These are phyloP conservation scores for Termitomyces sp. DNA, from an alignment of 768 basidiomycete genomes.

Conservation along the genomic window DNA sequence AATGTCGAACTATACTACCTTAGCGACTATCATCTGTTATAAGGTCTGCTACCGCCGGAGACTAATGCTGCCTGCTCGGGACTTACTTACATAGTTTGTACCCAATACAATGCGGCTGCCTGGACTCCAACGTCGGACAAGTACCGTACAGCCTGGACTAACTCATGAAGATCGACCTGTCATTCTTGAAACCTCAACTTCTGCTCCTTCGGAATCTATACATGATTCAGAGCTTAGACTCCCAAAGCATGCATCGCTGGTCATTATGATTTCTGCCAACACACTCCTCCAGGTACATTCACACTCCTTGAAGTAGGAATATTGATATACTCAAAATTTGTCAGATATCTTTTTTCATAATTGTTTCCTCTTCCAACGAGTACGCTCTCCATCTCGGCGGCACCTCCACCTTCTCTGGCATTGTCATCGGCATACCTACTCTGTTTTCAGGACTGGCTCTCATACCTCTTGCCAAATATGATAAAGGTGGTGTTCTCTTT, in stretches of 20 bases:
- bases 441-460: conserved; percentile 56
- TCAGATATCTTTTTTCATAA: conserved; percentile 66
- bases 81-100: too few relatives aligned
- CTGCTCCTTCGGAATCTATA: background rate
- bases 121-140: background rate
- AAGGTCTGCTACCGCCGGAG: too few relatives aligned
- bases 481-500: conserved; percentile 42
- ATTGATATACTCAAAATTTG: background rate
- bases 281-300: conserved; percentile 19
- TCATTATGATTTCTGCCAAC: conserved; percentile 42
- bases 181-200: background rate
- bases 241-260: conserved; percentile 42
- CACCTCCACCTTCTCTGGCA: conserved; percentile 64
- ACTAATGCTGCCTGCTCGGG: too few relatives aligned
- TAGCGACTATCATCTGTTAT: too few relatives aligned
- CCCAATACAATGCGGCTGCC: background rate
- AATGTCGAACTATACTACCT: too few relatives aligned
- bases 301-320: too few relatives aligned
- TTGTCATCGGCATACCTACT: conserved; percentile 67
- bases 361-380: conserved; percentile 62
- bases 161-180: background rate
- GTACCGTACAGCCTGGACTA: too few relatives aligned
- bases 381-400: conserved; percentile 65
- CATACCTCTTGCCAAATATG: conserved; percentile 50
- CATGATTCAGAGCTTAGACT: conserved; percentile 40